Evolutionary conservation across 768 basidiomycete species (phyloP), one percentile per base, ranked within the genome.

Genomic region (Trametes maxima): DNA sequence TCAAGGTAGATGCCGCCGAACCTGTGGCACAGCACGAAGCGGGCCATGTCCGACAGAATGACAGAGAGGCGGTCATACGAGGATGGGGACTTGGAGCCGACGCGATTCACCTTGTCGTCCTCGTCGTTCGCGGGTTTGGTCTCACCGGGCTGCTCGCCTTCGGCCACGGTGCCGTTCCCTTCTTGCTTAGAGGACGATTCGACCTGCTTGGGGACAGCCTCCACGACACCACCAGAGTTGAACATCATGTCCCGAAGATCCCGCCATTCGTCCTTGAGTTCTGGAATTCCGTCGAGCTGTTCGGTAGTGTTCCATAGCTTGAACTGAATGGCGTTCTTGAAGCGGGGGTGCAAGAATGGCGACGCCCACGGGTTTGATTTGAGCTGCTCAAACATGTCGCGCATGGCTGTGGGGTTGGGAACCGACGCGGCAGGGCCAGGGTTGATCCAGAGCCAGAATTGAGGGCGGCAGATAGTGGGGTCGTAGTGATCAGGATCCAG

Each of bases 251-350:
- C 83, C 62, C 82, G 78, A 69, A 90, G 82, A 19, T 80, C 79
- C 55, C 96, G 80, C 96, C 96, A 99, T 71, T 95, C 92, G 51
- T 92, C 85, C 68, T 86, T 87, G 45, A 98, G 78, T 73, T 99
- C 96, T 0, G 91, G 88, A 2, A 96, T 80, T 37, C 90, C 90
- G 68, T 98, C 96, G 49, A 98, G 79, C 69, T 98, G 95, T 67
- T 96, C 95, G 0, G 95, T 98, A 35, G 96, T 98, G 72, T 98
- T 98, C 96, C 96, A 99, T 65, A 98, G 80, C 72, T 90, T 94
- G 81, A 99, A 99, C 72, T 92, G 87, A 72, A 99, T 89, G 44
- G 94, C 85, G 62, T 94, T 91, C 69, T 89, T 86, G 80, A 98
- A 98, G 47, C 94, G 83, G 12, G 86, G 88, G 73, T 98, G 94